Percentiles rank a stretch among this genome's conserved stretches.
Evolutionary conservation across 306 rosid species (phyloP).

Genomic region (Trichosanthes cucumerina): DNA sequence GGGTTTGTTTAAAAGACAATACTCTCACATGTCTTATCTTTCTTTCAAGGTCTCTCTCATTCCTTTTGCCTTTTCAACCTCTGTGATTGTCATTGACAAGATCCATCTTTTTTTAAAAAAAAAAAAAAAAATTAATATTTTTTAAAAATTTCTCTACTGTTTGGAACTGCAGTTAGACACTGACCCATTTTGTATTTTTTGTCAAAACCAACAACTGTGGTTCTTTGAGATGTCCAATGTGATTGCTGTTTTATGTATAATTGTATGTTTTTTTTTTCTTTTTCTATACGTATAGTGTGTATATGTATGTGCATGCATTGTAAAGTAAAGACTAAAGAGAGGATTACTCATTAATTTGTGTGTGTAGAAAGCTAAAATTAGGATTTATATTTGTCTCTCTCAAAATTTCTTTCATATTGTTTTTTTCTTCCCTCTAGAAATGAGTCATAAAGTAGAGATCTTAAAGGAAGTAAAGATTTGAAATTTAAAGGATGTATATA

Average conservation of each 20-base stretch:
- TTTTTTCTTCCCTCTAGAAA: too few relatives aligned
- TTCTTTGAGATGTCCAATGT: neutral
- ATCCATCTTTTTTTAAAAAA: slow-evolving; percentile 20
- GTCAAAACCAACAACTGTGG: neutral
- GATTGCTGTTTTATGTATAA: neutral
- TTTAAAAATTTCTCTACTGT: slow-evolving; percentile 11
- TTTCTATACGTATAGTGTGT: too few relatives aligned
- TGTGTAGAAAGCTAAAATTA: neutral
- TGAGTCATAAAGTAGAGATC: too few relatives aligned
- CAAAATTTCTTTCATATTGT: too few relatives aligned
- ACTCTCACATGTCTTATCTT: slow-evolving; percentile 23
- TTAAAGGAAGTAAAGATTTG: too few relatives aligned
- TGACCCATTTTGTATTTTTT: slow-evolving; percentile 11
- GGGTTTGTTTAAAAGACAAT: neutral
- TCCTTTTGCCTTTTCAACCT: slow-evolving; percentile 50
- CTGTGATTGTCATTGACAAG: slow-evolving; percentile 26
- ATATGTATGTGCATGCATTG: neutral
- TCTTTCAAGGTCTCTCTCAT: slow-evolving; percentile 39
- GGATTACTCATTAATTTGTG: neutral
- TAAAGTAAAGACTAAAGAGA: neutral
- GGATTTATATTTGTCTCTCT: too few relatives aligned
- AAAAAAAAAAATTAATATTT: too few relatives aligned
- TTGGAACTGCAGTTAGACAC: slow-evolving; percentile 32
- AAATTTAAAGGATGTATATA: too few relatives aligned
- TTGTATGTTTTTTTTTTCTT: neutral